A percentile compares a stretch with the other conserved stretches of the same genome.
These are phyloP conservation scores for Mayamaea pseudoterrestris DNA, from an alignment of 108 stramenopile genomes.

Conservation along the genomic window DNA sequence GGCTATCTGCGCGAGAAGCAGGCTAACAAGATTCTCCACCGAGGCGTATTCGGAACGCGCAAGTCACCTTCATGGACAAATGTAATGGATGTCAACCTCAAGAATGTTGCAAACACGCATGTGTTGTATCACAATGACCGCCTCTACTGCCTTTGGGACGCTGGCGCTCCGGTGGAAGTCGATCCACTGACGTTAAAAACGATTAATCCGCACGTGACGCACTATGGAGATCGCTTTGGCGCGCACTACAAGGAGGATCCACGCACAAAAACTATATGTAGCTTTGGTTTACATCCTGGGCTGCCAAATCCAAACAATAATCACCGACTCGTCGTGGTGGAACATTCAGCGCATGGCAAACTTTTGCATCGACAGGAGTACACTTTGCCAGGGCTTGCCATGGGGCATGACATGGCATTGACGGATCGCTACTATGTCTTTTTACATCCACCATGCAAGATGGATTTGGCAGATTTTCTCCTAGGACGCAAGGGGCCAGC, in stretches of 20 bases:
- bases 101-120: conserved; percentile 41
- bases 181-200: neutral
- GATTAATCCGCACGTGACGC: conserved; percentile 4
- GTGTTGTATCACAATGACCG: conserved; percentile 11
- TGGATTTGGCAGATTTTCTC: conserved; percentile 11
- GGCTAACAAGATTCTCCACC: conserved; percentile 9
- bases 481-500: conserved; percentile 21
- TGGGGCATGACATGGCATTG: conserved; percentile 25
- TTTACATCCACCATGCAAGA: neutral
- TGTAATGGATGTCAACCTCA: conserved; percentile 16
- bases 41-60: conserved; percentile 33
- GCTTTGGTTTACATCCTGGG: conserved; percentile 8
- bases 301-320: conserved; percentile 12
- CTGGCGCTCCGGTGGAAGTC: neutral
- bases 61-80: conserved; percentile 3
- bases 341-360: conserved; percentile 12
- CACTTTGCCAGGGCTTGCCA: conserved; percentile 11
- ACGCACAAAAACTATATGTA: conserved; percentile 4
- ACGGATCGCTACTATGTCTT: conserved; percentile 28
- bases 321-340: conserved; percentile 5
- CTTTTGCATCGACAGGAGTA: conserved; percentile 1
- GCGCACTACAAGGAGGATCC: conserved; percentile 36
- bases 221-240: conserved; percentile 25
- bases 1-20: conserved; percentile 22
- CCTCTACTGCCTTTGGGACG: conserved; percentile 1